A percentile compares a stretch with the other conserved stretches of the same genome.
Evolutionary conservation across 2,329 filamentous ascomycete species (phyloP).

Genomic region (Botrytis sinoallii): DNA sequence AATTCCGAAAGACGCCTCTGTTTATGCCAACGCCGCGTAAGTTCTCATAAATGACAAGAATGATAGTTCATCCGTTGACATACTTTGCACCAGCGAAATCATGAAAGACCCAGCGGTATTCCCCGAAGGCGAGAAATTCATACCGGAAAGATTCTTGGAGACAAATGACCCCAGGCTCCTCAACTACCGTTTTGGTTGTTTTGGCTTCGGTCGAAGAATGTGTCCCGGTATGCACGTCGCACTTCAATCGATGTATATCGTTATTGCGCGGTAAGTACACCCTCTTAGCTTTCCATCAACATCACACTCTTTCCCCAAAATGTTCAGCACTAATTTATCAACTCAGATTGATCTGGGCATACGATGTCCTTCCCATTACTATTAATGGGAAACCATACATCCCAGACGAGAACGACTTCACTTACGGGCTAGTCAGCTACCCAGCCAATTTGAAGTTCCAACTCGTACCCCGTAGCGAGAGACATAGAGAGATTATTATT

Average conservation of each 20-base stretch:
- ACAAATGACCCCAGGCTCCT: background rate
- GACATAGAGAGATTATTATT: background rate
- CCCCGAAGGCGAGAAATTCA: background rate
- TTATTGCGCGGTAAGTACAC: background rate
- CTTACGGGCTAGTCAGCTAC: background rate
- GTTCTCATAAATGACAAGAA: background rate
- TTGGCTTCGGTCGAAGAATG: background rate
- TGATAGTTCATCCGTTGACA: background rate
- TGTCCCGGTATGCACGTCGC: background rate
- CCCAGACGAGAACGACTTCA: background rate
- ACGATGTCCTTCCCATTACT: background rate
- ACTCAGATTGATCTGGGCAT: background rate
- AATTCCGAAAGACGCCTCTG: background rate
- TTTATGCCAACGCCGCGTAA: background rate
- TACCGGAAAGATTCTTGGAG: background rate
- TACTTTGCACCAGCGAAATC: background rate
- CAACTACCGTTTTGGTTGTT: background rate
- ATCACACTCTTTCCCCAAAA: background rate
- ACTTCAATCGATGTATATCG: constrained; percentile 1
- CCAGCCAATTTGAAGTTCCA: background rate
- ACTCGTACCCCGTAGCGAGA: background rate
- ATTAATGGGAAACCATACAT: background rate
- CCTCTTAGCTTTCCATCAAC: background rate
- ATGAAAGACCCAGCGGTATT: background rate
- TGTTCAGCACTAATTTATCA: background rate